A percentile compares a stretch with the other conserved stretches of the same genome.
Conservation (phyloP, 169 alveolate species). For the Plasmodium gaboni region DNA sequence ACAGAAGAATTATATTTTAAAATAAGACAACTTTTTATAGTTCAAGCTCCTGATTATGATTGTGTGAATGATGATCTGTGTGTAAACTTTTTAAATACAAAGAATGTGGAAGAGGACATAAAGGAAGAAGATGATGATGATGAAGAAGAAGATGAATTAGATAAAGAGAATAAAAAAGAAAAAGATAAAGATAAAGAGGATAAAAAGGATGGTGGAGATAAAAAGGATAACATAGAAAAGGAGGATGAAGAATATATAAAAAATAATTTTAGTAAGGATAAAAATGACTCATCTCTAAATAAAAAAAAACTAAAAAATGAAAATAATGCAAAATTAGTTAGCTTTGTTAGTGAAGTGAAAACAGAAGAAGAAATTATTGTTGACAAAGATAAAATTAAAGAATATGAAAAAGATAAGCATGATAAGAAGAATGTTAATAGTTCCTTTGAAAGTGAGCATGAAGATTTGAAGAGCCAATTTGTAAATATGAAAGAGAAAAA, state of each 20-base stretch:
- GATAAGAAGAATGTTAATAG: not conserved
- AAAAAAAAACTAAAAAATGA: constrained; percentile 5
- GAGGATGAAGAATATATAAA: not conserved
- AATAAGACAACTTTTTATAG: constrained; percentile 67
- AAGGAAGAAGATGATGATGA: not conserved
- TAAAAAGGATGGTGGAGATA: not conserved
- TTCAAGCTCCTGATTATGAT: constrained; percentile 72
- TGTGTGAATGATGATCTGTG: constrained; percentile 68
- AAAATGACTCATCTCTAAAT: not conserved
- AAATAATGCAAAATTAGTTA: not conserved
- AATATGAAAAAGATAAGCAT: not conserved
- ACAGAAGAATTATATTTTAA: constrained; percentile 73
- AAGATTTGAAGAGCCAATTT: no score
- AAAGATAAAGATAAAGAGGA: constrained; percentile 1
- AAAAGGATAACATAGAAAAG: not conserved
- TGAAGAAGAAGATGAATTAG: not conserved
- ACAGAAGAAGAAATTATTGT: not conserved
- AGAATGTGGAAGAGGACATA: constrained; percentile 6
- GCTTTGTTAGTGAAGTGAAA: not conserved
- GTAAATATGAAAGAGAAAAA: no score
- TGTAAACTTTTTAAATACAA: constrained; percentile 31
- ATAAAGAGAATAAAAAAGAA: not conserved
- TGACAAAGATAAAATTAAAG: not conserved
- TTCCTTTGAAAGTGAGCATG: not conserved
- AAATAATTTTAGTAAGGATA: not conserved